A percentile compares a stretch with the other conserved stretches of the same genome.
These are phyloP conservation scores for Fusarium haematococcum DNA, from an alignment of 2,329 filamentous ascomycete genomes.

Conservation along the genomic window DNA sequence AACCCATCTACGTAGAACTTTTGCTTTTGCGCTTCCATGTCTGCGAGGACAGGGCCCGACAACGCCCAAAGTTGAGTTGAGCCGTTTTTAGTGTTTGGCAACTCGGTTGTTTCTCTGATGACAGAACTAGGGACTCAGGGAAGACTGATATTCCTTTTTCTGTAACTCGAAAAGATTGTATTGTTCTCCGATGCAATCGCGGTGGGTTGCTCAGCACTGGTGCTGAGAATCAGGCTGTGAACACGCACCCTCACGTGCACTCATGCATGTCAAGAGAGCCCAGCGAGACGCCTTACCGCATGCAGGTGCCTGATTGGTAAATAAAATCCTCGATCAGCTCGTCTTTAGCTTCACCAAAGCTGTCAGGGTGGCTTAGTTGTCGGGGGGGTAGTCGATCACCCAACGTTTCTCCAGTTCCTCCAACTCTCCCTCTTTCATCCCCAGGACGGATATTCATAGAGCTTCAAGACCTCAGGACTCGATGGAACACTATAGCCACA, in stretches of 20 bases:
- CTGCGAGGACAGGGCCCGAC: too few species aligned
- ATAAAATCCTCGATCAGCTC: background rate
- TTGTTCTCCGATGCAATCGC: background rate
- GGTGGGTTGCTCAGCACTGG: background rate
- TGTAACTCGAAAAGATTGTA: background rate
- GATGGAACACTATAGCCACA: background rate
- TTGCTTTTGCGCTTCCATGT: background rate
- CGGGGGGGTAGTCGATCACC: background rate
- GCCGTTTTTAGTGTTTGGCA: too few species aligned
- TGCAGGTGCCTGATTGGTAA: background rate
- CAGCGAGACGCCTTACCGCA: background rate
- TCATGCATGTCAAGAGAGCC: background rate
- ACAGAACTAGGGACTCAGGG: background rate
- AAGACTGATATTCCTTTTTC: background rate
- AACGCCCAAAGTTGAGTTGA: too few species aligned
- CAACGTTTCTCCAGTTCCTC: background rate
- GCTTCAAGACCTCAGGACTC: background rate
- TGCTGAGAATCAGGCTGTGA: background rate
- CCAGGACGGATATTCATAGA: background rate
- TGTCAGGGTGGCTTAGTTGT: background rate
- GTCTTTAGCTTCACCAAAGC: background rate
- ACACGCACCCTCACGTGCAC: background rate
- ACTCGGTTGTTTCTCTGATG: too few species aligned
- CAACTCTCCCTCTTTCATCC: background rate
- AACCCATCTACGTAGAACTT: slow-evolving; percentile 10